Evolutionary conservation across 164 flowering plant species (phyloP).

Genomic region (Cinnamomum chago): DNA sequence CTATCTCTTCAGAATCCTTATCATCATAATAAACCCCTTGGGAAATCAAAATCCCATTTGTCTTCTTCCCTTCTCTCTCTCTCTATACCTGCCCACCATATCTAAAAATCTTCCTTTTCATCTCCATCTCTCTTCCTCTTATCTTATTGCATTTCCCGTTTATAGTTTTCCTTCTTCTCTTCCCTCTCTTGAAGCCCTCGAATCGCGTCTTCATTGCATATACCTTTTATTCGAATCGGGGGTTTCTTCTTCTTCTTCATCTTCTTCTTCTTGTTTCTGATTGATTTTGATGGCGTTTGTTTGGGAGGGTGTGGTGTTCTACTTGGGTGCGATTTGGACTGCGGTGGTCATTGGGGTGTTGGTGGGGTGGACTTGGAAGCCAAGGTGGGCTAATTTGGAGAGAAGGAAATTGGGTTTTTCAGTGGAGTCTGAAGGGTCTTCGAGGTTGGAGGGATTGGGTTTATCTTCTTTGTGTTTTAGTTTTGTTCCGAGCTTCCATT

Average conservation of each 20-base stretch:
- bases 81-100: background rate
- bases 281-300: slow-evolving; percentile 29
- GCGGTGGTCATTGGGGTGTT: slow-evolving; percentile 62
- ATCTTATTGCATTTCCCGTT: background rate
- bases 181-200: slow-evolving; percentile 29
- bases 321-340: slow-evolving; percentile 54
- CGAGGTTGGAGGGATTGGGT: slow-evolving; percentile 22
- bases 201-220: slow-evolving; percentile 21
- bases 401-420: slow-evolving; percentile 19
- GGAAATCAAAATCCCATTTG: slow-evolving; percentile 16
- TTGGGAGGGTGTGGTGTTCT: slow-evolving; percentile 42
- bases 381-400: slow-evolving; percentile 62
- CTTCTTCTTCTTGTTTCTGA: slow-evolving; percentile 28
- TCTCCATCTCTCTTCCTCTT: background rate
- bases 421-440: background rate
- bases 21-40: slow-evolving; percentile 23
- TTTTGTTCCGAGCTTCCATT: slow-evolving; percentile 35
- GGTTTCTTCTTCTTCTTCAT: slow-evolving; percentile 19
- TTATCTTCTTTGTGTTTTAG: slow-evolving; percentile 10
- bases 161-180: slow-evolving; percentile 5
- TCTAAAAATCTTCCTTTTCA: background rate
- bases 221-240: slow-evolving; percentile 36
- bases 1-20: background rate
- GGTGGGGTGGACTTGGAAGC: slow-evolving; percentile 87
- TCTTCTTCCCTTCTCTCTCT: slow-evolving; percentile 12